A percentile compares a stretch with the other conserved stretches of the same genome.
Conservation (phyloP, 1,284 basidiomycete species). For the Caloboletus firmus region DNA sequence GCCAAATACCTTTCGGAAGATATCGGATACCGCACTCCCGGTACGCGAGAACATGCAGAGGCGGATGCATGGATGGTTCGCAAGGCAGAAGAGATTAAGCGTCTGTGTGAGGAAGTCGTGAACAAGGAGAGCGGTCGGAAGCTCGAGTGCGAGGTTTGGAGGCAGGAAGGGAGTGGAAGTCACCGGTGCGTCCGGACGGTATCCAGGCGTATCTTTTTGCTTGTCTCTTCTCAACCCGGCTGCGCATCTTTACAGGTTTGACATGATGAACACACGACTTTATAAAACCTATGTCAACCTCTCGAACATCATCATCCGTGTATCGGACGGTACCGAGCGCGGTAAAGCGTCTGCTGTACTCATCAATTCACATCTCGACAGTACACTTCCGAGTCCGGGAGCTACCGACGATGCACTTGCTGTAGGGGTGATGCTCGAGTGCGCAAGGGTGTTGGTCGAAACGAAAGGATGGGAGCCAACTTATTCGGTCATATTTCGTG, state of each 20-base stretch:
- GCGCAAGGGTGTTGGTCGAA: conserved; percentile 77
- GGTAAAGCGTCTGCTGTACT: conserved; percentile 83
- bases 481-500: conserved; percentile 84
- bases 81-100: conserved; percentile 61
- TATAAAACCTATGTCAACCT: conserved; percentile 92
- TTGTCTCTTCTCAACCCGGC: not conserved
- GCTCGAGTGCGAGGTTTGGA: conserved; percentile 85
- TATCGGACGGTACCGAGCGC: conserved; percentile 77
- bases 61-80: conserved; percentile 84
- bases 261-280: conserved; percentile 80
- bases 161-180: conserved; percentile 81
- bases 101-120: conserved; percentile 59
- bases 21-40: conserved; percentile 91
- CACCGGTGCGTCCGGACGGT: conserved; percentile 60
- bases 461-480: conserved; percentile 73
- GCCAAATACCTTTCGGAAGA: conserved; percentile 73
- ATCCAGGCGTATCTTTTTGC: not conserved
- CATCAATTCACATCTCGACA: conserved; percentile 90
- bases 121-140: conserved; percentile 49
- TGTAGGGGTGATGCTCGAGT: conserved; percentile 92
- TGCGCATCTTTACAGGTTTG: conserved; percentile 54
- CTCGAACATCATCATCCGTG: conserved; percentile 85
- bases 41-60: conserved; percentile 83
- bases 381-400: conserved; percentile 76
- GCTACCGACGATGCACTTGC: conserved; percentile 88